phyloP scores from a whole-genome alignment of 192 early-diverging fungal genomes.

The Linnemannia hyalina region DNA sequence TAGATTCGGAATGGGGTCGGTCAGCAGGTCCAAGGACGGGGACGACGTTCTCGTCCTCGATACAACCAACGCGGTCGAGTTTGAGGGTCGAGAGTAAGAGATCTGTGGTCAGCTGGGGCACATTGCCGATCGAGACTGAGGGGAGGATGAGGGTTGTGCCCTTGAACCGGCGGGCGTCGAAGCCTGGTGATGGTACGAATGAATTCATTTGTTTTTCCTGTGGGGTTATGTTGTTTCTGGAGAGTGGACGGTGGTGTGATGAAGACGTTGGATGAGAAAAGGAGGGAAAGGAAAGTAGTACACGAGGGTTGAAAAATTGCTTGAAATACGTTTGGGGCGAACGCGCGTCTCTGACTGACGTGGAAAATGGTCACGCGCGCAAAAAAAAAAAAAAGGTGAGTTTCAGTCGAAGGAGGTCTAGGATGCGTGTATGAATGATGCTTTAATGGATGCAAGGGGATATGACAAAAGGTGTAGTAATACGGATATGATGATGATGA shows the following conservation, averaged over 20 bases:
- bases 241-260: neutral
- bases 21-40: slow-evolving; percentile 72
- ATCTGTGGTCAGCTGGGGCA: slow-evolving; percentile 81
- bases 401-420: neutral
- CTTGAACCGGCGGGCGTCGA: slow-evolving; percentile 53
- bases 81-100: slow-evolving; percentile 74
- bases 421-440: neutral
- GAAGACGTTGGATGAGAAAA: neutral
- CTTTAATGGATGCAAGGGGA: neutral
- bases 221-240: neutral
- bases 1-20: neutral
- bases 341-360: slow-evolving; percentile 1
- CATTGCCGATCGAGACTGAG: slow-evolving; percentile 82
- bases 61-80: slow-evolving; percentile 70
- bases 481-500: neutral
- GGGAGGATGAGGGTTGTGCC: slow-evolving; percentile 64
- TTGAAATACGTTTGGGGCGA: neutral
- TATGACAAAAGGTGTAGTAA: neutral
- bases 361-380: neutral
- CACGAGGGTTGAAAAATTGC: neutral
- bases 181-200: slow-evolving; percentile 56
- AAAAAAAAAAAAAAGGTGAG: neutral
- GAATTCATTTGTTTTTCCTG: slow-evolving; percentile 44
- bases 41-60: slow-evolving; percentile 69
- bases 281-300: neutral